Evolutionary conservation across 176 grass and related monocot species (phyloP), one percentile per base, ranked within the genome.

Genomic region (Ananas comosus): DNA sequence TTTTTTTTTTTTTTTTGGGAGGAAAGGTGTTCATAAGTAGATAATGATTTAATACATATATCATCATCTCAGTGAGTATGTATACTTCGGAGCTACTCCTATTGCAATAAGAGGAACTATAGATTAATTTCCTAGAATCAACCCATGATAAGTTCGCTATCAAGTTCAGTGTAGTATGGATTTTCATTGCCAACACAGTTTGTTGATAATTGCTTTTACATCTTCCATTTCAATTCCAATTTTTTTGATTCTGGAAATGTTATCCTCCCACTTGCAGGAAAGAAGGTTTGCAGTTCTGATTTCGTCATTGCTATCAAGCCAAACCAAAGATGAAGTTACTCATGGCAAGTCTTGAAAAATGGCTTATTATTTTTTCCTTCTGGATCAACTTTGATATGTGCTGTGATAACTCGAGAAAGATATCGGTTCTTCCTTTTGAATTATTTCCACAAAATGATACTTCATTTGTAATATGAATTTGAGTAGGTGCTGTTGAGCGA

Each of bases 271-370:
- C 12, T 27, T 47, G 70, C 83, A 99, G 89, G 89, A 93, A 88
- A 84, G 80, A 74, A 85, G 94, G 77, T 93, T 93, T 72, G 87
- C 89, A 75, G 80, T 99, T 85, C 68, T 99, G 48, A 68, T 99
- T 70, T 90, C 86, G 70, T 83, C 87, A 65, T 86, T 99, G 87
- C 73, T 99, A 59, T 90, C 89, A 53, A 90, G 89, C 72, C 94
- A 99, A 82, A 99, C 94, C 54, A 99, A 93, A 83, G 89, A 99
- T 85, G 89, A 85, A 90, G 84, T 99, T 69, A 99, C 94, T 0
- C 87, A 99, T 86, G 94, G 94, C 75, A 88, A 76, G 79, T 59
- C 56, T 72, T 24, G 14, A 42, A 17, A 63, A 49, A 47, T 63
- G 12, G 73, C 24, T 17, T 67, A 1, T 3, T 56, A 67, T 82